Base-by-base conservation (phyloP, 2,329 filamentous ascomycete species). In the Aotearoamyces nothofagi region DNA sequence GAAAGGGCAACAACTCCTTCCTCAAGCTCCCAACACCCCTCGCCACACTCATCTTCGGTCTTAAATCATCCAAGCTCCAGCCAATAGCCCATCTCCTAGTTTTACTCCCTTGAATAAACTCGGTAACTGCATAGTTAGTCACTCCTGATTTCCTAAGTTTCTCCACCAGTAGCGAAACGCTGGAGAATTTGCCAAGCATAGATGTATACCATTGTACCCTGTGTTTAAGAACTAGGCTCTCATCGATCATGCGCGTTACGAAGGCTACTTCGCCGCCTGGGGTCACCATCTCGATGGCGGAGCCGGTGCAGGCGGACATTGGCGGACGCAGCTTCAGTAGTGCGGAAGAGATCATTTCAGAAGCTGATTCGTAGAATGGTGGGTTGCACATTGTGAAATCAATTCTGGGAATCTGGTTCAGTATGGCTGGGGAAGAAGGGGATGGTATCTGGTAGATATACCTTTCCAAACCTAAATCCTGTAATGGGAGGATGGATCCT, bases 321-420 rank as follows among this genome's bases (percentile, higher is more conserved):
- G 86, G 78, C 0, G 72, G 72, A 0, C 64, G 61, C 3, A 63
- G 54, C 50, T 94, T 93, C 20, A 63, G 53, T 10, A 59, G 51
- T 0, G 80, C 77, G 2, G 76, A 77, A 4, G 58, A 54, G 3
- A 64, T 40, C 52, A 94, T 68, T 28, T 92, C 83, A 4, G 63
- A 53, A 3, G 66, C 56, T 0, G 80, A 84, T n/a, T 61, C 53
- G 57, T 94, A 96, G 55, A 98, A 98, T 0, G 90, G 90, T 0
- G 90, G 90, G 41, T 98, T 98, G 38, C 78, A 87, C 73, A 96
- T 92, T 33, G 70, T 73, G 49, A 96, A 94, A 47, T 87, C 76
- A 24, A 92, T 60, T 3, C 58, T 61, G 32, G 26, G 5, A 31
- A 3, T 9, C 12, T 7, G 19, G 7, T 20, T 15, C 7, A 12